A percentile compares a stretch with the other conserved stretches of the same genome.
Evolutionary conservation across 108 stramenopile genomes (phyloP).

Genomic region (Skeletonema tropicum): DNA sequence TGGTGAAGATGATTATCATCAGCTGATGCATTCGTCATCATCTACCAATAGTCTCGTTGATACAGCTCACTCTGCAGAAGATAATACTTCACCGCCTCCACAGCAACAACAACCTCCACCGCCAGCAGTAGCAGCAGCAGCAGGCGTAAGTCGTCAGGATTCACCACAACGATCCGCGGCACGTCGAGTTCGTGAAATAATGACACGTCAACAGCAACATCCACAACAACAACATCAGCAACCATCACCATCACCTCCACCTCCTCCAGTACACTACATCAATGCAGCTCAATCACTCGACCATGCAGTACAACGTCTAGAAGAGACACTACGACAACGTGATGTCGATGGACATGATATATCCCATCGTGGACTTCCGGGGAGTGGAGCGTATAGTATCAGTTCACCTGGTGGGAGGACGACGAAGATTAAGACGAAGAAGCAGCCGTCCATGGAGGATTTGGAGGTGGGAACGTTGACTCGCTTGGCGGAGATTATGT

Average conservation of each 20-base stretch:
- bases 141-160: background rate
- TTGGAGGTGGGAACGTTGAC: conserved; percentile 25
- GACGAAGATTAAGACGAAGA: no score
- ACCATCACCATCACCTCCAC: no score
- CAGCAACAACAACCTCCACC: background rate
- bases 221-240: no score
- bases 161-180: conserved; percentile 1
- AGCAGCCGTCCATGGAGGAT: conserved; percentile 24
- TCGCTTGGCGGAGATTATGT: conserved; percentile 39
- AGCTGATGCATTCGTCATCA: background rate
- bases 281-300: conserved; percentile 13
- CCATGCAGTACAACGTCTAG: conserved; percentile 15
- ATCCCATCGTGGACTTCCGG: background rate
- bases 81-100: background rate
- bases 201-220: background rate
- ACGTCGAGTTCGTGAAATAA: conserved; percentile 7
- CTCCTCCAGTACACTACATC: background rate
- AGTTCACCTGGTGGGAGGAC: no score
- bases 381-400: no score
- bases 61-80: background rate
- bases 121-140: background rate
- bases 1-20: no score
- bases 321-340: conserved; percentile 7
- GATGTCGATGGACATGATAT: background rate
- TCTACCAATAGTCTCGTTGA: background rate